Percentiles rank a stretch among this genome's conserved stretches.
These are phyloP conservation scores for Claviceps purpurea DNA, from an alignment of 2,329 filamentous ascomycete species.

Conservation along the genomic window DNA sequence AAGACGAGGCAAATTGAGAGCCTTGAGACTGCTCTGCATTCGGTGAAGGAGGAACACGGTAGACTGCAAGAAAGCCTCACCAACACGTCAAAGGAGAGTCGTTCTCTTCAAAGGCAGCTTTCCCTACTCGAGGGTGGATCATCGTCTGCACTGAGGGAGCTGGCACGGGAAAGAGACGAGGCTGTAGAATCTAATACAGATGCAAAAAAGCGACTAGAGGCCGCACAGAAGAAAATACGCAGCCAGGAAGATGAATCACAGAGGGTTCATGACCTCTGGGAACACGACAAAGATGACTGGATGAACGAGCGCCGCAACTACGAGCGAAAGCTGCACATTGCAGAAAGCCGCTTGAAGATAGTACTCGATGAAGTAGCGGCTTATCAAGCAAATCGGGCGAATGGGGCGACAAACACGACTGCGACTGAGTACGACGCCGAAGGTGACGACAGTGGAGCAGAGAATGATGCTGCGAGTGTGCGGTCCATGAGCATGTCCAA, in stretches of 20 bases:
- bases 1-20: constrained; percentile 78
- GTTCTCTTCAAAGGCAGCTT: constrained; percentile 72
- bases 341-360: constrained; percentile 70
- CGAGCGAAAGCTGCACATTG: constrained; percentile 79
- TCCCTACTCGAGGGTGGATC: constrained; percentile 79
- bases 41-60: constrained; percentile 62
- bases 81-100: constrained; percentile 58
- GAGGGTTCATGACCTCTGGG: constrained; percentile 67
- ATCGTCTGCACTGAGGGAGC: constrained; percentile 68
- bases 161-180: constrained; percentile 76
- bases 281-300: constrained; percentile 73
- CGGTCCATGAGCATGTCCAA: constrained; percentile 58
- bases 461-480: constrained; percentile 61
- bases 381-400: constrained; percentile 43
- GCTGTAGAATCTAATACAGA: constrained; percentile 62
- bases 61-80: constrained; percentile 48
- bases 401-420: constrained; percentile 22
- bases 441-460: constrained; percentile 45
- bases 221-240: constrained; percentile 62
- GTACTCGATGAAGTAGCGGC: constrained; percentile 77
- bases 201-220: constrained; percentile 63
- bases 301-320: constrained; percentile 68
- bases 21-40: constrained; percentile 62
- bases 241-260: constrained; percentile 73
- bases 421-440: constrained; percentile 38